phyloP scores from a whole-genome alignment of 345 rosid species.

The Salix koriyanagi region DNA sequence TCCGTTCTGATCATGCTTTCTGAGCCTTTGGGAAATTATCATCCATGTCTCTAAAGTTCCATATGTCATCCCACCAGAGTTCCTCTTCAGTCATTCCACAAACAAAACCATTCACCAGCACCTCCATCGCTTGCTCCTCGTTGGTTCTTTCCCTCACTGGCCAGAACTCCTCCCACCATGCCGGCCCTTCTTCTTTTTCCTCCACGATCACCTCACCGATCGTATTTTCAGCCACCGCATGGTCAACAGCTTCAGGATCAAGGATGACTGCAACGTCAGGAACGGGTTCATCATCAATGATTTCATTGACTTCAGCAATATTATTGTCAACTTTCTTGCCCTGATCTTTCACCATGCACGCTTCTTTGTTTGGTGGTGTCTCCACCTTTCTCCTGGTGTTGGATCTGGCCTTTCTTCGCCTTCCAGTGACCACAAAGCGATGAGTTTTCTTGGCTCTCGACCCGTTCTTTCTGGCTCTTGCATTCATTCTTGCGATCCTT shows the following conservation, averaged over 20 bases:
- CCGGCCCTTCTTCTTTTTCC: neutral
- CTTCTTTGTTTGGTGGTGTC: neutral
- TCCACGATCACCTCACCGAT: neutral
- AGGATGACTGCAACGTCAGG: neutral
- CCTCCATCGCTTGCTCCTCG: neutral
- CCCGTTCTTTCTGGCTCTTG: neutral
- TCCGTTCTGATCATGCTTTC: too few relatives aligned
- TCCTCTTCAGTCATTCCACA: neutral
- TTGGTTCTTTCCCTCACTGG: neutral
- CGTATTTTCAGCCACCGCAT: neutral
- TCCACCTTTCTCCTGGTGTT: neutral
- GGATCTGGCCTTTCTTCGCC: neutral
- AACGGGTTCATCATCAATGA: neutral
- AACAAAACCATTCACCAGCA: neutral
- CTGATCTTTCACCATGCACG: neutral
- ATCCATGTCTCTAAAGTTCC: neutral
- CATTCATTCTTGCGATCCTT: neutral
- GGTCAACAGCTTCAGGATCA: neutral
- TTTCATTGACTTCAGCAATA: neutral
- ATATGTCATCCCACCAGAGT: neutral
- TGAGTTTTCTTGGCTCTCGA: neutral
- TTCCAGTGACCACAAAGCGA: neutral
- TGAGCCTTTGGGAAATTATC: too few relatives aligned
- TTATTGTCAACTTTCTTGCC: too few relatives aligned
- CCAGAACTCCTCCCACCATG: constrained; percentile 8